A percentile compares a stretch with the other conserved stretches of the same genome.
Conservation (phyloP, 441 rosid species). For the Pelargonium fulgidum region DNA sequence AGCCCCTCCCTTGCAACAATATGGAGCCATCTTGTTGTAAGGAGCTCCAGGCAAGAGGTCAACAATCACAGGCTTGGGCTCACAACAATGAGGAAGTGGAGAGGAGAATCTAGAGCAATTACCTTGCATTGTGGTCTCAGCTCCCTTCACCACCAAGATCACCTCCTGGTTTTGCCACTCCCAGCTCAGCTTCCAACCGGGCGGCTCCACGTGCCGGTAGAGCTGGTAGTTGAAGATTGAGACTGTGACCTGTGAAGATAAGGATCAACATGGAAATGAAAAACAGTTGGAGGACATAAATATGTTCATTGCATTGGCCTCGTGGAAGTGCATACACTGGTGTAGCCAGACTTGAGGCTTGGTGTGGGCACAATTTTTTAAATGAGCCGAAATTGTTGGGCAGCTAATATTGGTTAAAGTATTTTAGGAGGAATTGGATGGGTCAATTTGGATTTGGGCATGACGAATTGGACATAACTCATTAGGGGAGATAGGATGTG, state of each 20-base stretch:
- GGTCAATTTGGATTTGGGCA: too few relatives aligned
- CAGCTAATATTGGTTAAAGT: too few relatives aligned
- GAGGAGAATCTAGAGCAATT: slow-evolving; percentile 52
- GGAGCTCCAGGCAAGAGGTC: slow-evolving; percentile 70
- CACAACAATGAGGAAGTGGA: slow-evolving; percentile 64
- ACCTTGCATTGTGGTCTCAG: slow-evolving; percentile 79
- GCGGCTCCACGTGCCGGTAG: slow-evolving; percentile 62
- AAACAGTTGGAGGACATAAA: too few relatives aligned
- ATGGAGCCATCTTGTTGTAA: slow-evolving; percentile 39
- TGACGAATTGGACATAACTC: neutral
- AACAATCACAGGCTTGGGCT: slow-evolving; percentile 47
- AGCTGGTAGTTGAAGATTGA: slow-evolving; percentile 52
- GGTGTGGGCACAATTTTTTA: too few relatives aligned
- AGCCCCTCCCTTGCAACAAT: slow-evolving; percentile 75
- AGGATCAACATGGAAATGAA: neutral
- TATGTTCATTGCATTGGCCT: too few relatives aligned
- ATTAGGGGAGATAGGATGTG: too few relatives aligned
- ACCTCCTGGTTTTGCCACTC: slow-evolving; percentile 50
- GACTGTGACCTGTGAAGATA: slow-evolving; percentile 44
- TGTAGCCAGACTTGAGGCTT: too few relatives aligned
- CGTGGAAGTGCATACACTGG: neutral
- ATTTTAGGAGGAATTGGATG: too few relatives aligned
- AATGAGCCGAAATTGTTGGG: too few relatives aligned
- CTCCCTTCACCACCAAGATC: slow-evolving; percentile 69
- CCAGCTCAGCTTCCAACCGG: slow-evolving; percentile 79